Evolutionary conservation across 768 basidiomycete species (phyloP).

Genomic region (Suillus alpinus): DNA sequence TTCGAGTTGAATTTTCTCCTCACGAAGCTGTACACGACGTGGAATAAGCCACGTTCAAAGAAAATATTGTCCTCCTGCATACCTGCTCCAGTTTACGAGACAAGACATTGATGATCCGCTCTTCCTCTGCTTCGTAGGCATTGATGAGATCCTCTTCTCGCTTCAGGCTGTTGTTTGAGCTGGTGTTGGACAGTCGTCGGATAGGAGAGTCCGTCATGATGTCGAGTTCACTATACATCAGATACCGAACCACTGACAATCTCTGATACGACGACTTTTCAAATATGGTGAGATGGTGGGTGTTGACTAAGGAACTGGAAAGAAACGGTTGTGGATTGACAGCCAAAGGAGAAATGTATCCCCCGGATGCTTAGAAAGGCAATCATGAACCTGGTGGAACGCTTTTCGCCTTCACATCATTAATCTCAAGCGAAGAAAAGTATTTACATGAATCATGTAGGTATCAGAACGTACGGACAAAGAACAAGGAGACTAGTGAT

Average conservation of each 20-base stretch:
- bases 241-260: not conserved
- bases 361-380: conserved; percentile 9
- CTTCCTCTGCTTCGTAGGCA: conserved; percentile 88
- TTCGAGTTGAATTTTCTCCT: conserved; percentile 83
- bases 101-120: conserved; percentile 80
- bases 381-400: conserved; percentile 1
- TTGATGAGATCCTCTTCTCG: conserved; percentile 78
- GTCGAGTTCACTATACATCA: conserved; percentile 1
- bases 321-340: conserved; percentile 2
- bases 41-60: conserved; percentile 1
- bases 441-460: not conserved
- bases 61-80: conserved; percentile 3
- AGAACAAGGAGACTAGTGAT: conserved; percentile 10
- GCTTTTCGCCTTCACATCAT: not conserved
- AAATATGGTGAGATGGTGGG: not conserved
- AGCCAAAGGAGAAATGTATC: conserved; percentile 2
- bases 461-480: not conserved
- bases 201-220: conserved; percentile 46
- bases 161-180: conserved; percentile 44
- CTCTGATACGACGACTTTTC: not conserved
- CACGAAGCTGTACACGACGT: conserved; percentile 54
- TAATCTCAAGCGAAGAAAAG: not conserved
- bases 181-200: conserved; percentile 53
- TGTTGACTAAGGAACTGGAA: not conserved
- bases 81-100: conserved; percentile 86